phyloP scores from a whole-genome alignment of 2,329 filamentous ascomycete species.

The Colletotrichum brevisporum region DNA sequence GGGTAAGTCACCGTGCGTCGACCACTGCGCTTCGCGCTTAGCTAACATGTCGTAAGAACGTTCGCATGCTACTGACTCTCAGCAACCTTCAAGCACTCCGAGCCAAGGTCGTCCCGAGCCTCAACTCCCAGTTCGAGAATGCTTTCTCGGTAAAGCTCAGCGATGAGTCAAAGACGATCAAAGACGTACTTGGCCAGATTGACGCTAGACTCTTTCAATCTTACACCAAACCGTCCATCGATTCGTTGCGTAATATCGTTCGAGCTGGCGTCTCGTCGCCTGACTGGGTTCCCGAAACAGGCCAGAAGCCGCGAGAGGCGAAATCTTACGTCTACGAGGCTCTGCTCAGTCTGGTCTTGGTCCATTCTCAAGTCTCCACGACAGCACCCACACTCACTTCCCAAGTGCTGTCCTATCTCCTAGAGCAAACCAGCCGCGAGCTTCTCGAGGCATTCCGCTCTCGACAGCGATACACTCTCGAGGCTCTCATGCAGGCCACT shows the following conservation, averaged over 20 bases:
- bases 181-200: conserved; percentile 91
- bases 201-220: conserved; percentile 92
- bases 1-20: conserved; percentile 57
- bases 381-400: conserved; percentile 82
- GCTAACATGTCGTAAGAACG: conserved; percentile 71
- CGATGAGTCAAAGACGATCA: conserved; percentile 92
- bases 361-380: conserved; percentile 91
- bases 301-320: conserved; percentile 78
- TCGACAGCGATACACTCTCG: conserved; percentile 78
- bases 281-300: conserved; percentile 76
- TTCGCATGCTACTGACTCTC: conserved; percentile 93
- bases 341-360: conserved; percentile 86
- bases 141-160: conserved; percentile 95
- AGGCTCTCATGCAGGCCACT: conserved; percentile 94
- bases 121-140: conserved; percentile 94
- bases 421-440: conserved; percentile 84
- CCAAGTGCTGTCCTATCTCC: conserved; percentile 87
- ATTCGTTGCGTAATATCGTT: conserved; percentile 78
- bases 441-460: conserved; percentile 85
- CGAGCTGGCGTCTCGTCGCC: conserved; percentile 78
- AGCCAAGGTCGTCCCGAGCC: conserved; percentile 83
- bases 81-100: conserved; percentile 91
- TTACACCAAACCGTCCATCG: conserved; percentile 85
- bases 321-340: conserved; percentile 91
- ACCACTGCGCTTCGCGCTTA: not conserved